A percentile compares a stretch with the other conserved stretches of the same genome.
phyloP scores from a whole-genome alignment of 768 basidiomycete genomes.

The Podaxis pistillaris region DNA sequence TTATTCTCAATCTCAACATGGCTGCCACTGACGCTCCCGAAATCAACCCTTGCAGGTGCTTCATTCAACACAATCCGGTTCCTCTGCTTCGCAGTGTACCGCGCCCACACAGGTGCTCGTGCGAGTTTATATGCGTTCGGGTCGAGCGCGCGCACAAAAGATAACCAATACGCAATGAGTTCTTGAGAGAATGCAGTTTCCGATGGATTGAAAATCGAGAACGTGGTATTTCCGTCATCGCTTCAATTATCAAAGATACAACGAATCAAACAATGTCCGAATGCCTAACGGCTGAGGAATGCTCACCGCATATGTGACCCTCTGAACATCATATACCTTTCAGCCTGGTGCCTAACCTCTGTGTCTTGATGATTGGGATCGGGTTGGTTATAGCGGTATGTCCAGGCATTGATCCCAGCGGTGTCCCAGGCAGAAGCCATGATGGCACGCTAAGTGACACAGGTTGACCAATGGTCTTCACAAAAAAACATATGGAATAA shows the following conservation, averaged over 20 bases:
- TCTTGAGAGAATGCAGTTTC: constrained; percentile 55
- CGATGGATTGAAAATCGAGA: constrained; percentile 41
- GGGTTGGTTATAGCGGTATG: constrained; percentile 59
- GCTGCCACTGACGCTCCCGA: constrained; percentile 34
- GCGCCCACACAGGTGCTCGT: constrained; percentile 51
- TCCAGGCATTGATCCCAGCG: constrained; percentile 38
- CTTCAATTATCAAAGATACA: constrained; percentile 22
- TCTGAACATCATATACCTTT: constrained; percentile 69
- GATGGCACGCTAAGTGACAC: constrained; percentile 37
- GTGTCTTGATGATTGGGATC: constrained; percentile 39
- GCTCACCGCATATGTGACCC: constrained; percentile 58
- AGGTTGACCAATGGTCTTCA: not conserved
- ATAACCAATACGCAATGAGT: constrained; percentile 65
- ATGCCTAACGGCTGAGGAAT: not conserved
- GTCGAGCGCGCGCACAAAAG: constrained; percentile 56
- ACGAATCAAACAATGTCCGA: not conserved
- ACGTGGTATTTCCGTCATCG: constrained; percentile 51
- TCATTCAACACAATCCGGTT: constrained; percentile 46
- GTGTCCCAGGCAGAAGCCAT: constrained; percentile 41
- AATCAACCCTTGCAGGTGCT: constrained; percentile 24
- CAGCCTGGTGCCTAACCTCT: constrained; percentile 49
- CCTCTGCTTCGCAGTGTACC: constrained; percentile 29
- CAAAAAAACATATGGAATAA: not conserved
- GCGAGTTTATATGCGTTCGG: constrained; percentile 55
- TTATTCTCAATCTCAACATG: constrained; percentile 34